Percentiles rank a stretch among this genome's conserved stretches.
Conservation (phyloP, 305 asterid species). For the Solanum hybrid region DNA sequence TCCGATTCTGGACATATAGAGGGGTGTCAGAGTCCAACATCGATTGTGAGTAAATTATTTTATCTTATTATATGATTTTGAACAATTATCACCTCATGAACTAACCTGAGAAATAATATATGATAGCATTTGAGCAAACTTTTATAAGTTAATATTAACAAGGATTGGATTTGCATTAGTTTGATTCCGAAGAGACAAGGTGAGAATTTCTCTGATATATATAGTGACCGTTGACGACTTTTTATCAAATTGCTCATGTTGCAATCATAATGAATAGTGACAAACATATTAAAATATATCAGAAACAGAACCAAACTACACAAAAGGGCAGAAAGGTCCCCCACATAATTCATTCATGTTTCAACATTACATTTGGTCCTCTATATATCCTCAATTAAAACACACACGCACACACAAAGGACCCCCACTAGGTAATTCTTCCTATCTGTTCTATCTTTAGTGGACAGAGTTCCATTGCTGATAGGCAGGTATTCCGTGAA, state of each 20-base stretch:
- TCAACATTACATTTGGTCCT: constrained; percentile 6
- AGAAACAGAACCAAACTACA: neutral
- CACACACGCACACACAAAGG: neutral
- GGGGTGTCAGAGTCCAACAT: neutral
- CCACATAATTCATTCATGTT: neutral
- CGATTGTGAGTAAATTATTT: neutral
- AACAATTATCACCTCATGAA: neutral
- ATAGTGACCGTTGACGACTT: neutral
- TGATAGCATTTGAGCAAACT: no score
- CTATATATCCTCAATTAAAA: neutral
- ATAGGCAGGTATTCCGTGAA: neutral
- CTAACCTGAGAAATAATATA: neutral
- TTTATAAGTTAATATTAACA: neutral
- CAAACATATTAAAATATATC: neutral
- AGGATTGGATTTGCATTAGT: neutral
- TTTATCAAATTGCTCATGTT: neutral
- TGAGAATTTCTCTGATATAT: neutral
- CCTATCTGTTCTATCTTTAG: neutral
- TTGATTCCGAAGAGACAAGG: neutral
- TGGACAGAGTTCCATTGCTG: neutral
- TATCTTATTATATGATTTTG: accelerated
- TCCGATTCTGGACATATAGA: neutral
- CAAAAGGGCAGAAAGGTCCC: neutral
- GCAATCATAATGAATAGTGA: neutral
- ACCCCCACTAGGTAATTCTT: neutral